Conservation (phyloP, 2,329 filamentous ascomycete genomes). For the Calonectria pseudoturangicola region DNA sequence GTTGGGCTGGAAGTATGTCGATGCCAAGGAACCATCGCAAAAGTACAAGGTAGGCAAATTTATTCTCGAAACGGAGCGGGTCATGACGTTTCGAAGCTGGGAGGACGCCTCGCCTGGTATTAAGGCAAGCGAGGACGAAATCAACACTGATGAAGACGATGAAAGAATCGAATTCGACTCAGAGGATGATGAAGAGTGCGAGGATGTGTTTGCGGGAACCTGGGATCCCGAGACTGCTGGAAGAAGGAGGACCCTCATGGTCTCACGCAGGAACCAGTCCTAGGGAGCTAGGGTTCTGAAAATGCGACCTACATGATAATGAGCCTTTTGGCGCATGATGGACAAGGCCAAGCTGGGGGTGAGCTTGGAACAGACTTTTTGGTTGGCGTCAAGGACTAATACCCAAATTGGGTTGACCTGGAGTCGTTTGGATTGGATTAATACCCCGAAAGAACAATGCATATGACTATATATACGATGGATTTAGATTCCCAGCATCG, state of each 20-base stretch:
- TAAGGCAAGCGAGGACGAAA: slow-evolving; percentile 34
- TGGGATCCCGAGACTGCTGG: slow-evolving; percentile 75
- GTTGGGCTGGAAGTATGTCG: slow-evolving; percentile 81
- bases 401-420: slow-evolving; percentile 28
- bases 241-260: slow-evolving; percentile 65
- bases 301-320: slow-evolving; percentile 16
- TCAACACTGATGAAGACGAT: slow-evolving; percentile 35
- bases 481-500: slow-evolving; percentile 36
- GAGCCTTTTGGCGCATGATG: background rate
- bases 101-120: slow-evolving; percentile 57
- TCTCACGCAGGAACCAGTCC: slow-evolving; percentile 53
- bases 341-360: background rate
- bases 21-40: slow-evolving; percentile 75
- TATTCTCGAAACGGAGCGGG: slow-evolving; percentile 77
- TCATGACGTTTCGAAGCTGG: slow-evolving; percentile 72
- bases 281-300: slow-evolving; percentile 33
- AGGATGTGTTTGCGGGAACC: slow-evolving; percentile 77
- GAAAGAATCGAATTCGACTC: slow-evolving; percentile 74
- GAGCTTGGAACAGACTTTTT: slow-evolving; percentile 34
- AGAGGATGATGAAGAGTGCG: slow-evolving; percentile 79
- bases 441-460: slow-evolving; percentile 47
- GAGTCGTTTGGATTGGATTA: slow-evolving; percentile 36
- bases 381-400: slow-evolving; percentile 49
- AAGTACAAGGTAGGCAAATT: slow-evolving; percentile 82
- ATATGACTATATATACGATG: slow-evolving; percentile 21